Percentiles rank a stretch among this genome's conserved stretches.
Evolutionary conservation across 2,329 filamentous ascomycete genomes (phyloP).

Genomic region (Colletotrichum sidae): DNA sequence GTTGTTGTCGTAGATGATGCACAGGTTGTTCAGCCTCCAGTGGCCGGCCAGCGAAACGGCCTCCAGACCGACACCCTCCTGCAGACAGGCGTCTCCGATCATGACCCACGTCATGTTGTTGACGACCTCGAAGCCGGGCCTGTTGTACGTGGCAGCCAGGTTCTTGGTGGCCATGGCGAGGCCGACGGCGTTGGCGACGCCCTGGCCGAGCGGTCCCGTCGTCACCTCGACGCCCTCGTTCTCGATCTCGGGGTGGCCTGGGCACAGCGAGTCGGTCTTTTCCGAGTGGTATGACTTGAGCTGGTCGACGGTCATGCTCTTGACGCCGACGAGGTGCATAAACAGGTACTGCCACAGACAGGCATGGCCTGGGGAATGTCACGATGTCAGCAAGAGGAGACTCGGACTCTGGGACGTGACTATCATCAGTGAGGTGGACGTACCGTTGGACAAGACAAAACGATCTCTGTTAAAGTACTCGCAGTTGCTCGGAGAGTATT

Average conservation of each 20-base stretch:
- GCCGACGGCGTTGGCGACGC: slow-evolving; percentile 69
- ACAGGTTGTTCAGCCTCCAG: slow-evolving; percentile 65
- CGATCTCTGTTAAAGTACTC: slow-evolving; percentile 70
- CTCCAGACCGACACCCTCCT: slow-evolving; percentile 68
- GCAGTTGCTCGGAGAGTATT: slow-evolving; percentile 64
- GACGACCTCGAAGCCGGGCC: slow-evolving; percentile 58
- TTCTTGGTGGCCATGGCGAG: slow-evolving; percentile 69
- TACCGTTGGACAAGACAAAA: slow-evolving; percentile 70
- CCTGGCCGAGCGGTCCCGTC: slow-evolving; percentile 69
- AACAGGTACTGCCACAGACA: slow-evolving; percentile 66
- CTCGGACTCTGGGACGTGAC: background rate
- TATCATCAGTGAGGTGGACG: background rate
- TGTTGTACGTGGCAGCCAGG: slow-evolving; percentile 64
- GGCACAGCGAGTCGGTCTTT: slow-evolving; percentile 60
- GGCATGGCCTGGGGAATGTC: slow-evolving; percentile 53
- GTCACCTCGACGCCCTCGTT: slow-evolving; percentile 68
- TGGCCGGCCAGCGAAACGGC: slow-evolving; percentile 67
- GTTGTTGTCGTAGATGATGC: slow-evolving; percentile 71
- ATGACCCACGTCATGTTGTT: slow-evolving; percentile 66
- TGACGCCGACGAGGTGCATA: slow-evolving; percentile 64
- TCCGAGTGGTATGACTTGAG: slow-evolving; percentile 63
- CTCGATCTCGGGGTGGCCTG: slow-evolving; percentile 68
- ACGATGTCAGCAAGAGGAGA: background rate
- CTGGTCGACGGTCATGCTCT: slow-evolving; percentile 65
- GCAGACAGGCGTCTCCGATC: slow-evolving; percentile 68